Evolutionary conservation across 352 stramenopile species (phyloP).

Genomic region (Pythium folliculosum): DNA sequence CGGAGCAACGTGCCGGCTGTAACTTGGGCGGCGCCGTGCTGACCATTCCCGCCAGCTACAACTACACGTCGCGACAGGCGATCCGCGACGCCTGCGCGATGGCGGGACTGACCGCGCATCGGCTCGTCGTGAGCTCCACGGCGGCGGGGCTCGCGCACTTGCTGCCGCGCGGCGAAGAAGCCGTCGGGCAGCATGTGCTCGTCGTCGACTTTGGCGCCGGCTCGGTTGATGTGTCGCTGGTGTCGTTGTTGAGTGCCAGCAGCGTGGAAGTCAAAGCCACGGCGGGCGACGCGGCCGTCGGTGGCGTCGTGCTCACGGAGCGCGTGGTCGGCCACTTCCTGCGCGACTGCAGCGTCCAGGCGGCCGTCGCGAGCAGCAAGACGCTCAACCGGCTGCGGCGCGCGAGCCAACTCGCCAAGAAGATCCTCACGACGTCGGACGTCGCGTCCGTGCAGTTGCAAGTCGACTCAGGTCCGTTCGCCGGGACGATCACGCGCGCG

Average conservation of each 20-base stretch:
- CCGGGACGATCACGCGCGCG: slow-evolving; percentile 35
- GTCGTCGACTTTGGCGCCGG: slow-evolving; percentile 41
- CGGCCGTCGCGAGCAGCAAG: not conserved
- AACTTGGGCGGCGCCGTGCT: slow-evolving; percentile 29
- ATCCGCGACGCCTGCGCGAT: slow-evolving; percentile 43
- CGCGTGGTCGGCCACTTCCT: slow-evolving; percentile 33
- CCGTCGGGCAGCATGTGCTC: slow-evolving; percentile 24
- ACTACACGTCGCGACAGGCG: slow-evolving; percentile 48
- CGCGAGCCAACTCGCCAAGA: slow-evolving; percentile 43
- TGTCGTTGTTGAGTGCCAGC: slow-evolving; percentile 8
- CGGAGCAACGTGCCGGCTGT: slow-evolving; percentile 28
- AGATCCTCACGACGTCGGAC: slow-evolving; percentile 40
- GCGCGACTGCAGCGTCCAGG: not conserved
- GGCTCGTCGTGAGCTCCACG: slow-evolving; percentile 39
- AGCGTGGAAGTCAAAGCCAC: slow-evolving; percentile 20
- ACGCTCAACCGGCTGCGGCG: slow-evolving; percentile 27
- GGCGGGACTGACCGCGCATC: slow-evolving; percentile 31
- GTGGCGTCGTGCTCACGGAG: slow-evolving; percentile 33
- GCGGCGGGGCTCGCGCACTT: slow-evolving; percentile 34
- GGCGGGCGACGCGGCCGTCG: slow-evolving; percentile 15
- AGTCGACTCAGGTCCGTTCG: slow-evolving; percentile 26
- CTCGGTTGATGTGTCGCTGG: slow-evolving; percentile 35
- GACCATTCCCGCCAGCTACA: slow-evolving; percentile 39
- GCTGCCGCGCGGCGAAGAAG: not conserved
- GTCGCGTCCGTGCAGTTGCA: slow-evolving; percentile 39